Conservation (phyloP, 768 basidiomycete genomes). For the Calocera cornea region DNA sequence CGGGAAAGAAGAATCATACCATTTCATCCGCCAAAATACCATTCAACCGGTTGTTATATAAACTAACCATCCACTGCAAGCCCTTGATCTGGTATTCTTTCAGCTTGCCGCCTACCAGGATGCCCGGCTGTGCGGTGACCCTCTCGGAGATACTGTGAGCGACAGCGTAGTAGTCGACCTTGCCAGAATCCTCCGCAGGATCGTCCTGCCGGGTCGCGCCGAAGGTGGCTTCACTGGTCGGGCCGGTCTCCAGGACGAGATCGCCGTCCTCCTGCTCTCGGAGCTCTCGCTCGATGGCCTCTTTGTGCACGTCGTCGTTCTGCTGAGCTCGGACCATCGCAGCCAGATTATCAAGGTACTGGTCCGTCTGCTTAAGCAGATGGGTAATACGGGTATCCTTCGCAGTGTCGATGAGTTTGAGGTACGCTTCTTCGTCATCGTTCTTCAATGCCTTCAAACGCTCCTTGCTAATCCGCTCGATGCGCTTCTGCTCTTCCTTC, state of each 20-base stretch:
- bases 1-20: conserved; percentile 32
- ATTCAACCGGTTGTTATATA: conserved; percentile 92
- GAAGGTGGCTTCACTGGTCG: conserved; percentile 77
- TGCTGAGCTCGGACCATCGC: conserved; percentile 91
- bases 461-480: conserved; percentile 91
- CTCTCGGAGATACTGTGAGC: conserved; percentile 87
- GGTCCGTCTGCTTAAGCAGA: conserved; percentile 82
- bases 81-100: conserved; percentile 95
- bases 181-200: conserved; percentile 45
- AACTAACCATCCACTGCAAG: conserved; percentile 94
- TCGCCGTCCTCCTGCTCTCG: conserved; percentile 18
- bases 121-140: conserved; percentile 52
- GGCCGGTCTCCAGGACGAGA: conserved; percentile 55
- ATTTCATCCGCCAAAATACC: conserved; percentile 93
- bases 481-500: conserved; percentile 94
- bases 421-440: conserved; percentile 99
- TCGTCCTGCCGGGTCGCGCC: conserved; percentile 66
- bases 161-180: conserved; percentile 91
- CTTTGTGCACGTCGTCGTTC: conserved; percentile 40
- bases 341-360: conserved; percentile 87
- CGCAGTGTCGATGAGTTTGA: conserved; percentile 96
- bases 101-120: conserved; percentile 75
- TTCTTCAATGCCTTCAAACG: conserved; percentile 94
- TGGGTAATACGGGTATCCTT: conserved; percentile 99
- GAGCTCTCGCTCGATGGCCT: conserved; percentile 20